Evolutionary conservation across 768 basidiomycete species (phyloP).

Genomic region (Roridomyces roridus): DNA sequence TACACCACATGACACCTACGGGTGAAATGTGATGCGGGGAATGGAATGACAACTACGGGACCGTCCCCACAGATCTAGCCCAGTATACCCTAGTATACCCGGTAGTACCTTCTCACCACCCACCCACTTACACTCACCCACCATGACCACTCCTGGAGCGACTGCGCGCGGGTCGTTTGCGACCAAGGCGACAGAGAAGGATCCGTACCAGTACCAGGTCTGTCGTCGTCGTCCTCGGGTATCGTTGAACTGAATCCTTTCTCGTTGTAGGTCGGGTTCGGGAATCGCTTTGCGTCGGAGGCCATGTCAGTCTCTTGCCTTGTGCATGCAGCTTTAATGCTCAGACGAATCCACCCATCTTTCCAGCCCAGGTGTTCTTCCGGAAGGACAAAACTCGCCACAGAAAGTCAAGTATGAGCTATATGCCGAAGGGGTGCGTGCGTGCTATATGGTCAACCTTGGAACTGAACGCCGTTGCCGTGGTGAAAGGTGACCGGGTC

Average conservation of each 20-base stretch:
- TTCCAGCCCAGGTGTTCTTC: slow-evolving; percentile 59
- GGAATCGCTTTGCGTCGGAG: slow-evolving; percentile 61
- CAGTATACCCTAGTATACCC: too few relatives aligned
- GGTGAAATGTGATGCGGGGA: too few relatives aligned
- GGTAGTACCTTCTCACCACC: neutral
- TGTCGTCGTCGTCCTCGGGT: too few relatives aligned
- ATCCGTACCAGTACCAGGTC: slow-evolving; percentile 60
- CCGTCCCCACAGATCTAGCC: too few relatives aligned
- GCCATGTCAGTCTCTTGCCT: slow-evolving; percentile 49
- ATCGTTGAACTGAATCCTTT: too few relatives aligned
- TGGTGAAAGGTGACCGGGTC: slow-evolving; percentile 59
- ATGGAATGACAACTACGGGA: too few relatives aligned
- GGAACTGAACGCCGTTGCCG: neutral
- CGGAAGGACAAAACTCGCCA: slow-evolving; percentile 63
- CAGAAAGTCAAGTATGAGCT: slow-evolving; percentile 69
- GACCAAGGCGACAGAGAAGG: slow-evolving; percentile 44
- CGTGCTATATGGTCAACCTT: neutral
- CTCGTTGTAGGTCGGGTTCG: slow-evolving; percentile 59
- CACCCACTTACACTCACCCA: neutral
- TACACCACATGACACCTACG: too few relatives aligned
- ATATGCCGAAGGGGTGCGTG: slow-evolving; percentile 62
- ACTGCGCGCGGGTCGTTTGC: slow-evolving; percentile 46
- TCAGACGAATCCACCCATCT: too few relatives aligned
- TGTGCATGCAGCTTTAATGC: neutral
- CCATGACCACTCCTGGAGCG: slow-evolving; percentile 35